phyloP scores from a whole-genome alignment of 1,139 yeast genomes.

The Zhuliangozyma parablackwelliae region DNA sequence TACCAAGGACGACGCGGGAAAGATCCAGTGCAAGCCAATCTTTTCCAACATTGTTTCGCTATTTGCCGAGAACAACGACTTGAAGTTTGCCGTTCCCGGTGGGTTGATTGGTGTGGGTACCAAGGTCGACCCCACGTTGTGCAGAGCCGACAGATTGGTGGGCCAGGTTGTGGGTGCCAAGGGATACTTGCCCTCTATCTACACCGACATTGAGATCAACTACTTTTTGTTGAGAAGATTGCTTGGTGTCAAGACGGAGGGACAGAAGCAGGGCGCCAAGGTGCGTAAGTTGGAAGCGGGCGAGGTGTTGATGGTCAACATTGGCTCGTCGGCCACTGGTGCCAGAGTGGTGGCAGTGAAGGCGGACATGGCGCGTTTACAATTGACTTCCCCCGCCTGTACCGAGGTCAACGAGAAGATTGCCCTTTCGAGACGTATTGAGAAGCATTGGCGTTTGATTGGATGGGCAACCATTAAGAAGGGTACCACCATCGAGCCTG shows the following conservation, averaged over 20 bases:
- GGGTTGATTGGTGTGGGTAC: constrained; percentile 99
- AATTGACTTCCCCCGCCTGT: constrained; percentile 97
- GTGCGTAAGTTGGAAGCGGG: constrained; percentile 91
- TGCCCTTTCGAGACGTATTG: constrained; percentile 98
- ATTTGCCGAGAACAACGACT: constrained; percentile 95
- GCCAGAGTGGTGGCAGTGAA: constrained; percentile 97
- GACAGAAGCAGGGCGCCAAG: constrained; percentile 90
- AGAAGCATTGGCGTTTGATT: constrained; percentile 99
- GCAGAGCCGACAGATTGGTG: constrained; percentile 98
- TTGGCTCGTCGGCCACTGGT: constrained; percentile 99
- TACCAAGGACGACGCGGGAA: constrained; percentile 88
- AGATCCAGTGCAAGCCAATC: constrained; percentile 93
- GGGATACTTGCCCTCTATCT: constrained; percentile 92
- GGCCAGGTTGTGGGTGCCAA: constrained; percentile 99
- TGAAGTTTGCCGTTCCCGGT: constrained; percentile 99
- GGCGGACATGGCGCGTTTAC: constrained; percentile 99
- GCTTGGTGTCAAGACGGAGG: constrained; percentile 97
- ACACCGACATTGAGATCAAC: constrained; percentile 95
- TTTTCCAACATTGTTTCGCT: constrained; percentile 89
- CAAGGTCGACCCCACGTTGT: constrained; percentile 95
- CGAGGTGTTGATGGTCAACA: constrained; percentile 97
- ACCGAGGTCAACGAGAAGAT: constrained; percentile 97
- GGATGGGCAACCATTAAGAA: constrained; percentile 99
- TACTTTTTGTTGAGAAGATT: constrained; percentile 94
- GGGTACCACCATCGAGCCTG: constrained; percentile 83